These are phyloP conservation scores for Rhinocladiella mackenziei DNA, from an alignment of 2,329 filamentous ascomycete genomes.

Conservation along the genomic window DNA sequence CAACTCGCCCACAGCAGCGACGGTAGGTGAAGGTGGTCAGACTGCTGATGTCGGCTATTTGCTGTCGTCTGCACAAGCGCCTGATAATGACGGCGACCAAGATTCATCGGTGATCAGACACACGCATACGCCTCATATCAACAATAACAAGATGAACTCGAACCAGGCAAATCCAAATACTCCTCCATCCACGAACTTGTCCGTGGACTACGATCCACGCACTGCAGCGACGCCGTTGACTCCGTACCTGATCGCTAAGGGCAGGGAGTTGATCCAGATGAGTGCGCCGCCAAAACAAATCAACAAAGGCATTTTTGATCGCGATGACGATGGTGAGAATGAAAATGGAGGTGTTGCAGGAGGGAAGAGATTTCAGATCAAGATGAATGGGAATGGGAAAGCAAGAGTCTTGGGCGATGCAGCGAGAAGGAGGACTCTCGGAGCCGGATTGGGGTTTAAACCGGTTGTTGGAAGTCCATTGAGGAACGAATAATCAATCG, in stretches of 20 bases:
- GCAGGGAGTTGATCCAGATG: conserved; percentile 45
- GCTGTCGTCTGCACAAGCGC: conserved; percentile 1
- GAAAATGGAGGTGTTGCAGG: conserved; percentile 5
- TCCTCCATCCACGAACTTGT: conserved; percentile 10
- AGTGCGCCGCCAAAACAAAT: conserved; percentile 54
- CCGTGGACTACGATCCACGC: conserved; percentile 29
- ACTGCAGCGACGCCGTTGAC: conserved; percentile 27
- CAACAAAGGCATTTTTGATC: conserved; percentile 41
- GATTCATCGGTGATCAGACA: neutral
- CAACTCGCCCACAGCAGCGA: conserved; percentile 23
- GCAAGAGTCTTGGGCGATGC: conserved; percentile 6
- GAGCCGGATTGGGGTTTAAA: conserved; percentile 59
- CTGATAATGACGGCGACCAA: neutral
- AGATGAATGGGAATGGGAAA: conserved; percentile 28
- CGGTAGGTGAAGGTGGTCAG: conserved; percentile 16
- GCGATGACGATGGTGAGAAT: conserved; percentile 32
- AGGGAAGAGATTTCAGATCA: conserved; percentile 21
- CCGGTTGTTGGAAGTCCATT: conserved; percentile 72
- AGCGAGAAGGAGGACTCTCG: conserved; percentile 63
- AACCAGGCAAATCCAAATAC: neutral
- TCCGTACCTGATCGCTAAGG: conserved; percentile 45
- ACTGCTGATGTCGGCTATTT: conserved; percentile 10
- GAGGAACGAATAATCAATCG: conserved; percentile 33
- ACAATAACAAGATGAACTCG: neutral
- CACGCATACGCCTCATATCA: neutral